Base-by-base conservation (phyloP, 2,329 filamentous ascomycete genomes). In the Trichoderma koningiopsis region DNA sequence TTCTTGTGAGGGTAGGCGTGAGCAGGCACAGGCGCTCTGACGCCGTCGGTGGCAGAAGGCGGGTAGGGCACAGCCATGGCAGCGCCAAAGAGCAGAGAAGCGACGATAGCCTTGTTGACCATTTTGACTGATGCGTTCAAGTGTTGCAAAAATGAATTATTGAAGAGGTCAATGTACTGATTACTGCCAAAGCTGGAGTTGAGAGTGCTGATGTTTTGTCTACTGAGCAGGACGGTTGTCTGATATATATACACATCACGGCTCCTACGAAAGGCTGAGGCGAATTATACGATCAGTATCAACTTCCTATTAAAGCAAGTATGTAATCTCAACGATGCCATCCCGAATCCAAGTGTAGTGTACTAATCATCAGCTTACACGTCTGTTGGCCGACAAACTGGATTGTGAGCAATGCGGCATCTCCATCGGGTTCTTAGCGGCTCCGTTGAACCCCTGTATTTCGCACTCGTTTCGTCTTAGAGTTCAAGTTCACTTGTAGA, bases 51-150 rank as follows among this genome's bases (percentile, higher is more conserved):
- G 67, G 60, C 31, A 11, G 62, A 33, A 31, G 53, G 68, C n/a
- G 68, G 64, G 40, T 61, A 68, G 35, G 68, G 68, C 37, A 47
- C 59, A 40, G 66, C 70, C 27, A 71, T 56, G 37, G 62, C 70
- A 29, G 60, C 52, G 52, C 65, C 64, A 59, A 68, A 5, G 22
- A 68, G 40, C 14, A 70, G 37, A 60, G 69, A 68, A 64, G 65
- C 59, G 16, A 68, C 13, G 33, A 60, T 60, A 59, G 57, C 67
- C 67, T 69, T 69, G 58, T 63, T 64, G 29, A 68, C 49, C 67
- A 63, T 69, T 37, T 64, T 69, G 67, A 57, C 24, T n/a, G 63
- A 47, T 58, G 49, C 10, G 19, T 27, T 33, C 8, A 40, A 22
- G 14, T 58, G 16, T 57, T 57, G 57, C 37, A n/a, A n/a, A 14